phyloP scores from a whole-genome alignment of 768 basidiomycete genomes.

The Goffeauzyma gilvescens region DNA sequence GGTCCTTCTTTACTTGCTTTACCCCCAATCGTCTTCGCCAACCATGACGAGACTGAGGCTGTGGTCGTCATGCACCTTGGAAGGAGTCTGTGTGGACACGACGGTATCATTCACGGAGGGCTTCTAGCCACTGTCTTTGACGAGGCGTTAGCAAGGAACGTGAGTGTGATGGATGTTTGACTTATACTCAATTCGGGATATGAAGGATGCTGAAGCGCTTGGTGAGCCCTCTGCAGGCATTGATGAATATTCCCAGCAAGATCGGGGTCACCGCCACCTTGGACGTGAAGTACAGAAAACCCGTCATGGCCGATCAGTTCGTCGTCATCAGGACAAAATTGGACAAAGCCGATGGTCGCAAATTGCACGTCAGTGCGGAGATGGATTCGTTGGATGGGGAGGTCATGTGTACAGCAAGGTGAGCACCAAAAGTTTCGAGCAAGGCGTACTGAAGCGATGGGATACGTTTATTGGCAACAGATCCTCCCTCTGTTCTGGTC shows the following conservation, averaged over 20 bases:
- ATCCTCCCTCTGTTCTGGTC: neutral
- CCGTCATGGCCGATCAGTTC: conserved; percentile 79
- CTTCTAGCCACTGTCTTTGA: conserved; percentile 76
- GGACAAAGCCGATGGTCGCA: conserved; percentile 54
- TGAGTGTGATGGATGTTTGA: too few species aligned
- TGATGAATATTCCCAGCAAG: conserved; percentile 64
- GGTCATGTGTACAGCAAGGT: conserved; percentile 64
- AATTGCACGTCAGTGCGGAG: conserved; percentile 47
- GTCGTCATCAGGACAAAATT: conserved; percentile 58
- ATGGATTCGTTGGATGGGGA: conserved; percentile 70
- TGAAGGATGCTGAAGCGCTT: too few species aligned
- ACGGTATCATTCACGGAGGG: conserved; percentile 88
- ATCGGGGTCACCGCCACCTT: conserved; percentile 85
- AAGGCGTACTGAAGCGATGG: too few species aligned
- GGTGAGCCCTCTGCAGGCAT: too few species aligned
- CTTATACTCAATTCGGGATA: too few species aligned
- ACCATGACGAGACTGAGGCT: conserved; percentile 55
- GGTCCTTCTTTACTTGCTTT: conserved; percentile 75
- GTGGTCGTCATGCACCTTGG: conserved; percentile 63
- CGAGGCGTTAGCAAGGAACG: conserved; percentile 58
- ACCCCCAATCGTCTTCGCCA: conserved; percentile 54
- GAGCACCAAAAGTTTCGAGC: too few species aligned
- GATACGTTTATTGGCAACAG: conserved; percentile 1
- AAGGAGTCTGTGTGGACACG: conserved; percentile 62
- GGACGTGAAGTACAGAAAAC: conserved; percentile 61